Evolutionary conservation across 1,284 basidiomycete genomes (phyloP), one percentile per base, ranked within the genome.

Genomic region (Porodaedalea pini): DNA sequence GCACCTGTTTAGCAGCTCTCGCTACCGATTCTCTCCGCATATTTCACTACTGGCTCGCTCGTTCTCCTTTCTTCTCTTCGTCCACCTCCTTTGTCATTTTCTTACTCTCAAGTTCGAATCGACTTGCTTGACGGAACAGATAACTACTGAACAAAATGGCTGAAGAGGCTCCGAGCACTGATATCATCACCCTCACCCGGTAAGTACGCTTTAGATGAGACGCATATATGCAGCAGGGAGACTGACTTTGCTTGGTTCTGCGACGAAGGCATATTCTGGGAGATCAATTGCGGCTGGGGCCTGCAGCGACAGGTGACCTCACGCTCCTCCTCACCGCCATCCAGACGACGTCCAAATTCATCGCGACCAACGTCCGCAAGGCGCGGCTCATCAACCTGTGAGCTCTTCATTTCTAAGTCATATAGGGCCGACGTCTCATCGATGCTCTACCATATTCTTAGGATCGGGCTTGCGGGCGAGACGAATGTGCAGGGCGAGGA

Each of bases 401-500:
- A 70, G 90, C 78, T 10, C 37, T 37, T 37, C 43, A 5, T 39
- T 21, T 61, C 54, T 32, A 31, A 56, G 17, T 29, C 44, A 17
- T 19, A 7, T 37, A 21, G 5, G 45, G 40, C 10, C 36, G 36
- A 13, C 31, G 7, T 15, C 21, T 6, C 23, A 19, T 15, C 10
- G 31, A 31, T 29, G 3, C 4, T 45, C 13, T 13, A 34, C 36
- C 27, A 45, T 17, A 17, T 10, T 41, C 36, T 25, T 66, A 94
- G 93, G 25, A 89, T 99, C 66, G 97, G 97, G 34, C 81, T 95
- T 19, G 97, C 97, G 10, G 97, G 97, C 19, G 92, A 95, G 68
- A 90, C 90, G 47, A 99, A 99, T 70, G 90, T 97, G 11, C 94
- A 97, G 73, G 97, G 97, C 50, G 97, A 99, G 73, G 97, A 98